Percentiles rank a stretch among this genome's conserved stretches.
Conservation (phyloP, 129 eudicot species). For the Silybum marianum region DNA sequence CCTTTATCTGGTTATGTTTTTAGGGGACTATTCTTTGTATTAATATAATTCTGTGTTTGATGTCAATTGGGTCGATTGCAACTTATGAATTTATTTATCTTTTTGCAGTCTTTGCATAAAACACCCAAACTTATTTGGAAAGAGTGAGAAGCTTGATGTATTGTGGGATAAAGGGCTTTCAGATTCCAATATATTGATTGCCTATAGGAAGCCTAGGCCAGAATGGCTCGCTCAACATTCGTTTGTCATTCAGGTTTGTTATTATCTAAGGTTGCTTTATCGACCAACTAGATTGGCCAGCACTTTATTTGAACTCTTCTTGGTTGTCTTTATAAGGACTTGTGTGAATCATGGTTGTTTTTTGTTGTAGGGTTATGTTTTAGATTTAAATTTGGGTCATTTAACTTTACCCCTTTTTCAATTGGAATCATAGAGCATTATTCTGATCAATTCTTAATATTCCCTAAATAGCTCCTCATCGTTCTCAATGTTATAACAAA, state of each 20-base stretch:
- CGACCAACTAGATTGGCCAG: too few relatives aligned
- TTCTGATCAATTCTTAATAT: neutral
- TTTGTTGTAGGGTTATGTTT: neutral
- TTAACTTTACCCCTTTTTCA: neutral
- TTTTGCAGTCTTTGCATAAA: constrained; percentile 84
- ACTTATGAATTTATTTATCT: constrained; percentile 8
- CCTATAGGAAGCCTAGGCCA: constrained; percentile 90
- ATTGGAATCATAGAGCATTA: neutral
- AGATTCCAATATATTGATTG: constrained; percentile 80
- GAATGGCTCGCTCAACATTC: constrained; percentile 90
- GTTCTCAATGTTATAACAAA: neutral
- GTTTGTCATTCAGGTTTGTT: constrained; percentile 74
- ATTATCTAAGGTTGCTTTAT: neutral
- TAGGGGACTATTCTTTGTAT: neutral
- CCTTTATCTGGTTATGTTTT: neutral
- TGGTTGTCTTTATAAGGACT: neutral
- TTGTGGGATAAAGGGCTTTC: constrained; percentile 93
- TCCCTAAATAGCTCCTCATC: neutral
- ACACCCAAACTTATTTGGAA: constrained; percentile 94
- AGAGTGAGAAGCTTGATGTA: constrained; percentile 94
- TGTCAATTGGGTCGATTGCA: neutral
- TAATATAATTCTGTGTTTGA: neutral
- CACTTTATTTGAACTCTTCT: neutral
- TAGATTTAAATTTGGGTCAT: neutral
- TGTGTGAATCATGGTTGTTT: neutral